A percentile compares a stretch with the other conserved stretches of the same genome.
Evolutionary conservation across 108 stramenopile genomes (phyloP).

Genomic region (Ochromonas danica): DNA sequence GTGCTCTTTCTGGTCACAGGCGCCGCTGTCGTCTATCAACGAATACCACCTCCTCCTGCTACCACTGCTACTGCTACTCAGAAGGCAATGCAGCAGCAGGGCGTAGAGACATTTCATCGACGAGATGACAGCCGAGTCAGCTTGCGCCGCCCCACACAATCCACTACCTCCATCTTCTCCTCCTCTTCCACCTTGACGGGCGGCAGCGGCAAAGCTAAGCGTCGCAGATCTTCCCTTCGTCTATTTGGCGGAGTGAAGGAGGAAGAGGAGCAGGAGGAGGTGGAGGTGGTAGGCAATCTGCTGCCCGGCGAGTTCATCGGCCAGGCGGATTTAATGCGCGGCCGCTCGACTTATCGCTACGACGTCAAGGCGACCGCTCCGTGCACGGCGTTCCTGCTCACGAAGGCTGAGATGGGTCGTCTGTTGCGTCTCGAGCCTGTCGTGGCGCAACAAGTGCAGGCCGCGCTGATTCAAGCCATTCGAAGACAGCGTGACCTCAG

Average conservation of each 20-base stretch:
- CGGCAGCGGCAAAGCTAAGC: too few species aligned
- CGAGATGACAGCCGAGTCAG: too few species aligned
- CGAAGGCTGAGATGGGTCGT: background rate
- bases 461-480: slow-evolving; percentile 6
- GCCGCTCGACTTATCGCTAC: background rate
- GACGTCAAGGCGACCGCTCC: background rate
- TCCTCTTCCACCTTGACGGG: too few species aligned
- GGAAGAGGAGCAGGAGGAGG: too few species aligned
- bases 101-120: too few species aligned
- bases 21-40: background rate
- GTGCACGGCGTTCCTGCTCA: background rate
- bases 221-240: too few species aligned
- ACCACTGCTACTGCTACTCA: too few species aligned
- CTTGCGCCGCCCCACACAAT: too few species aligned
- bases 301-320: slow-evolving; percentile 14
- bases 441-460: background rate
- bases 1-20: background rate
- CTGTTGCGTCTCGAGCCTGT: background rate
- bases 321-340: background rate
- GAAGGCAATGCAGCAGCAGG: too few species aligned
- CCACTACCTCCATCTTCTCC: too few species aligned
- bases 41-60: too few species aligned
- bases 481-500: background rate
- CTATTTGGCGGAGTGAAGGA: too few species aligned
- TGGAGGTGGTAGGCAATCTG: background rate